These are phyloP conservation scores for Pistacia vera DNA, from an alignment of 345 rosid species.

Conservation along the genomic window DNA sequence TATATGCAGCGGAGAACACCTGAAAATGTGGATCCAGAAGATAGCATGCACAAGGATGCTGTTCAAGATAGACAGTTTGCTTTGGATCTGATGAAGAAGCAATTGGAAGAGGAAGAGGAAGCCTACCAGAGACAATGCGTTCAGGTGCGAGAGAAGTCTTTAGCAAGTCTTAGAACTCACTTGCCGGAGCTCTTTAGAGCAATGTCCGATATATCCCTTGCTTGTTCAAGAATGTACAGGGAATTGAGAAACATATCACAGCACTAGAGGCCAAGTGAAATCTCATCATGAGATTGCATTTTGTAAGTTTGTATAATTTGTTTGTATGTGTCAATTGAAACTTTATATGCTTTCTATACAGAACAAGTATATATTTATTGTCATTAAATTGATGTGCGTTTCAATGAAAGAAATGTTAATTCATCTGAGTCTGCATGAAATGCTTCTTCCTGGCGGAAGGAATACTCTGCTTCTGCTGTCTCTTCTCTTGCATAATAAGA, in stretches of 20 bases:
- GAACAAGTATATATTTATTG: not conserved
- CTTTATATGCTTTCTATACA: not conserved
- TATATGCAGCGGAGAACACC: slow-evolving; percentile 48
- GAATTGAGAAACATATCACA: slow-evolving; percentile 26
- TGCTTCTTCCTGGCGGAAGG: not conserved
- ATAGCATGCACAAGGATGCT: slow-evolving; percentile 38
- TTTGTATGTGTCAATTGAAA: not conserved
- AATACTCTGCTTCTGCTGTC: not conserved
- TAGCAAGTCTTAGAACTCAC: slow-evolving; percentile 62
- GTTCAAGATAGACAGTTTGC: slow-evolving; percentile 50
- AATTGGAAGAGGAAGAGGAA: slow-evolving; percentile 71
- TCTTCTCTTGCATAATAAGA: not conserved
- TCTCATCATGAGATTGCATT: slow-evolving; percentile 13
- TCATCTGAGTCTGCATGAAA: not conserved
- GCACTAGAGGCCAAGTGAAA: slow-evolving; percentile 15
- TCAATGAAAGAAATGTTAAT: not conserved
- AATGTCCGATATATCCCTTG: slow-evolving; percentile 48
- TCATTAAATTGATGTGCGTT: not conserved
- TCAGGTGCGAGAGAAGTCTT: slow-evolving; percentile 88
- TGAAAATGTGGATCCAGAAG: slow-evolving; percentile 54
- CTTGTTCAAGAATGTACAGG: slow-evolving; percentile 56
- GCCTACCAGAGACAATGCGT: slow-evolving; percentile 49
- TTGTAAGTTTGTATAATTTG: slow-evolving; percentile 22
- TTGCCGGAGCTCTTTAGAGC: slow-evolving; percentile 77
- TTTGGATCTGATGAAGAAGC: slow-evolving; percentile 49